A percentile compares a stretch with the other conserved stretches of the same genome.
Evolutionary conservation across 495 filamentous ascomycete genomes (phyloP).

Genomic region (Lindgomyces ingoldianus): DNA sequence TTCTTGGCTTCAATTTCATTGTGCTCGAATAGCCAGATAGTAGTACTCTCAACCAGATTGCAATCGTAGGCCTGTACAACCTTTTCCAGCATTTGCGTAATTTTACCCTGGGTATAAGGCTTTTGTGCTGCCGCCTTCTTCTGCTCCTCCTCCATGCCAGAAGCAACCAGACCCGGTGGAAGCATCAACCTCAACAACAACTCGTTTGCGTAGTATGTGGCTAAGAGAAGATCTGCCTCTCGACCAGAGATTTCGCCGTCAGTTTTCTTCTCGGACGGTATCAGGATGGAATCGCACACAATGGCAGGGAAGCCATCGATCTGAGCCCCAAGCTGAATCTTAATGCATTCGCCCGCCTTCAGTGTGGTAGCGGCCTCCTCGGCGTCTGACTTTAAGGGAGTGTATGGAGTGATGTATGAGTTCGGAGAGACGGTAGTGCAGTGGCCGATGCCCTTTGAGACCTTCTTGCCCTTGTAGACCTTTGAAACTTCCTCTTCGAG

Average conservation of each 20-base stretch:
- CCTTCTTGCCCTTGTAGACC: conserved; percentile 98
- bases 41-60: conserved; percentile 95
- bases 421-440: conserved; percentile 94
- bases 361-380: conserved; percentile 77
- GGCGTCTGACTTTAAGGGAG: conserved; percentile 79
- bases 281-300: conserved; percentile 87
- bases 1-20: conserved; percentile 98
- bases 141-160: conserved; percentile 90
- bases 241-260: conserved; percentile 66
- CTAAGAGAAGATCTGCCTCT: conserved; percentile 82
- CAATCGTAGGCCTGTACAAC: conserved; percentile 87
- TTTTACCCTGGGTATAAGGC: conserved; percentile 76
- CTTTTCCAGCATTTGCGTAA: conserved; percentile 85
- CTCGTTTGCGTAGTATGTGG: conserved; percentile 94
- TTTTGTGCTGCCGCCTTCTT: conserved; percentile 77
- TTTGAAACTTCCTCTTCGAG: conserved; percentile 90
- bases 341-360: conserved; percentile 81
- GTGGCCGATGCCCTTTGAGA: conserved; percentile 87
- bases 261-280: conserved; percentile 56
- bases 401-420: conserved; percentile 95
- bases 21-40: conserved; percentile 89
- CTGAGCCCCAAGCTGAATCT: conserved; percentile 97
- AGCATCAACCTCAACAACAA: conserved; percentile 87
- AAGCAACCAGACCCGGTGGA: conserved; percentile 78
- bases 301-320: conserved; percentile 97